These are phyloP conservation scores for Penicillium robsamsonii DNA, from an alignment of 495 filamentous ascomycete genomes.

Conservation along the genomic window DNA sequence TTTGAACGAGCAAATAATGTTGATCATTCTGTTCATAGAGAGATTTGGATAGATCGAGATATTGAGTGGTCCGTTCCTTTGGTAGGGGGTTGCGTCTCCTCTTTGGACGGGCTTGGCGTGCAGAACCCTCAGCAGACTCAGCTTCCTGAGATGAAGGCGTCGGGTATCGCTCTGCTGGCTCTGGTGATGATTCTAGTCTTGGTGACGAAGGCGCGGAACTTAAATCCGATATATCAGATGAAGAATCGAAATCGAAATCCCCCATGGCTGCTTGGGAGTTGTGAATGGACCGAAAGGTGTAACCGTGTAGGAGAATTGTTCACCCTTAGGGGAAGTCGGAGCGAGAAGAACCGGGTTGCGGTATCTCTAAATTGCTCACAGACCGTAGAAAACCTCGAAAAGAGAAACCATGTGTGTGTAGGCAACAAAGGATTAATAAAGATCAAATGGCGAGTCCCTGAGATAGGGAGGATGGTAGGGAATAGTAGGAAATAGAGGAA, in stretches of 20 bases:
- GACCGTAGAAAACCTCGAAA: neutral
- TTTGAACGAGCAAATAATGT: slow-evolving; percentile 67
- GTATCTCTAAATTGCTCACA: slow-evolving; percentile 1
- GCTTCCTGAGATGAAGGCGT: slow-evolving; percentile 55
- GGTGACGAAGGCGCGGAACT: slow-evolving; percentile 46
- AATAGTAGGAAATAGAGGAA: slow-evolving; percentile 22
- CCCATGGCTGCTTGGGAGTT: slow-evolving; percentile 32
- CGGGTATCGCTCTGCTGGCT: slow-evolving; percentile 50
- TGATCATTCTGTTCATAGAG: slow-evolving; percentile 52
- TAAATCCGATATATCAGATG: slow-evolving; percentile 54
- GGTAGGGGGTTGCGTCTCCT: slow-evolving; percentile 64
- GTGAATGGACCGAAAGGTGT: slow-evolving; percentile 11
- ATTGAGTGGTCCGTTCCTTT: slow-evolving; percentile 72
- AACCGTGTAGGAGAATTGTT: slow-evolving; percentile 9
- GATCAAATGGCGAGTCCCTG: slow-evolving; percentile 14
- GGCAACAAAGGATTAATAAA: slow-evolving; percentile 7
- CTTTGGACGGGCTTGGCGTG: slow-evolving; percentile 65
- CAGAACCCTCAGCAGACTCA: slow-evolving; percentile 38
- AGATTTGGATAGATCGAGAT: slow-evolving; percentile 63
- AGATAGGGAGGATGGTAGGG: slow-evolving; percentile 18
- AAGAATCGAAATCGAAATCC: slow-evolving; percentile 20
- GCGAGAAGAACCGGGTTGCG: neutral
- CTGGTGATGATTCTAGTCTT: slow-evolving; percentile 47
- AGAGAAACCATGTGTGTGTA: slow-evolving; percentile 6
- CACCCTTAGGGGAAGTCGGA: slow-evolving; percentile 9